Conservation (phyloP, 345 rosid species). For the Citrus inodora region DNA sequence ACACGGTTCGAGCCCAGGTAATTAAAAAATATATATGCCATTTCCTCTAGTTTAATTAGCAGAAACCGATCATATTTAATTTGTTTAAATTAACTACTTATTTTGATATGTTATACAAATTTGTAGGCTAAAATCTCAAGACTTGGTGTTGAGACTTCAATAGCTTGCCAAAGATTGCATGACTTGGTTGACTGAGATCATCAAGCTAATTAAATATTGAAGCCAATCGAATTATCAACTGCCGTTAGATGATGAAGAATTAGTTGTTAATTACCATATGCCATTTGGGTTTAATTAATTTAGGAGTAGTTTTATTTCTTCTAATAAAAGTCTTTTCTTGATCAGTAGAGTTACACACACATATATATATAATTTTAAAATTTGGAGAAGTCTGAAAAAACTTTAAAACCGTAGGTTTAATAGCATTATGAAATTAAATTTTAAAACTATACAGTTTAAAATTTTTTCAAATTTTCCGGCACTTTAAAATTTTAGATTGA, state of each 20-base stretch:
- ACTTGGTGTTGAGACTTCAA: conserved; percentile 50
- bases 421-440: too few species aligned
- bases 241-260: not conserved
- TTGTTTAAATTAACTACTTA: not conserved
- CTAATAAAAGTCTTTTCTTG: too few species aligned
- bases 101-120: not conserved
- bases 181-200: conserved; percentile 19
- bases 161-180: conserved; percentile 33
- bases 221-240: not conserved
- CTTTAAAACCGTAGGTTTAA: too few species aligned
- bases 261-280: not conserved
- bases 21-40: not conserved
- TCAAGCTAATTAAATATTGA: too few species aligned
- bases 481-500: too few species aligned
- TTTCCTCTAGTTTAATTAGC: not conserved
- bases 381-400: accelerated
- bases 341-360: too few species aligned
- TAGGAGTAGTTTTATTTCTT: too few species aligned
- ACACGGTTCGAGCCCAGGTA: conserved; percentile 56
- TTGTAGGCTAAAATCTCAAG: conserved; percentile 40
- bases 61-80: not conserved
- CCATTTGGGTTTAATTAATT: too few species aligned
- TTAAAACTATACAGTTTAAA: too few species aligned
- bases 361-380: too few species aligned
- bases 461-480: accelerated